phyloP scores from a whole-genome alignment of 257 asterid genomes.

The Scutellaria minor region DNA sequence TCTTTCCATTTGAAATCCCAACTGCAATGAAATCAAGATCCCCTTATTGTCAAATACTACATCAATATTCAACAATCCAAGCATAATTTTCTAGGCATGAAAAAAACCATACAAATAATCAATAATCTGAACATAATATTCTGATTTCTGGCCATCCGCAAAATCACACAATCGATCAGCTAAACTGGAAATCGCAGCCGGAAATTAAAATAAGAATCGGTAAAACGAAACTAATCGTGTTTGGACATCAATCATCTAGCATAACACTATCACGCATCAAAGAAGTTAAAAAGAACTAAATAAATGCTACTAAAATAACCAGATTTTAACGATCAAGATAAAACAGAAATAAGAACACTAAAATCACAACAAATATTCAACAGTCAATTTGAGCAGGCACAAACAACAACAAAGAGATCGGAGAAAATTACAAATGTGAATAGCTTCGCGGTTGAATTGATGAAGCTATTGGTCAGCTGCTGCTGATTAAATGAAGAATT shows the following conservation, averaged over 20 bases:
- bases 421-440: conserved; percentile 29
- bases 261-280: conserved; percentile 3
- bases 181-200: too few species aligned
- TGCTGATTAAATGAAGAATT: conserved; percentile 1
- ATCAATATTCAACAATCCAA: too few species aligned
- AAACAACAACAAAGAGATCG: conserved; percentile 30
- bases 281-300: not conserved
- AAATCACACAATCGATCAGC: too few species aligned
- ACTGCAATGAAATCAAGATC: too few species aligned
- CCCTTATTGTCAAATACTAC: too few species aligned
- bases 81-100: too few species aligned
- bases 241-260: not conserved
- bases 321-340: conserved; percentile 8
- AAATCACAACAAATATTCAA: not conserved
- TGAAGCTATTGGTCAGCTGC: conserved; percentile 9
- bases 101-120: too few species aligned
- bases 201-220: not conserved
- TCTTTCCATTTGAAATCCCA: too few species aligned
- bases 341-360: not conserved
- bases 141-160: too few species aligned
- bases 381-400: conserved; percentile 20
- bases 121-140: too few species aligned
- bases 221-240: not conserved
- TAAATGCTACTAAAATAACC: not conserved
- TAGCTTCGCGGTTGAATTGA: conserved; percentile 26